Evolutionary conservation across 139 green algal species (phyloP).

Genomic region (Edaphochlamys debaryana): DNA sequence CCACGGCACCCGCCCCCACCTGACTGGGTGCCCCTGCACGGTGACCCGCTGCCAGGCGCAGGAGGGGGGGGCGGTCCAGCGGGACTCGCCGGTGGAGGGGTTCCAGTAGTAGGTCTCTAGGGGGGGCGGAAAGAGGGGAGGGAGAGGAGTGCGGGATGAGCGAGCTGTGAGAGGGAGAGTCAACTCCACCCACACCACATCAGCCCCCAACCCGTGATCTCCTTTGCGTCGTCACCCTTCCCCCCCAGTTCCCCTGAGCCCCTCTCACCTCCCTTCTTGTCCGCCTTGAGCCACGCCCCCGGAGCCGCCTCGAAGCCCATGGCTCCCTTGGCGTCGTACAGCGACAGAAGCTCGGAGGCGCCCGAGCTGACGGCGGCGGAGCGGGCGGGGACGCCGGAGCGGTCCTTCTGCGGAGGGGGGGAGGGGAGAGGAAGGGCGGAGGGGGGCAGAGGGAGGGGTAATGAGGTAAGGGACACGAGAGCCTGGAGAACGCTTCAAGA

Average conservation of each 20-base stretch:
- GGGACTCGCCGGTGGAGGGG: conserved; percentile 29
- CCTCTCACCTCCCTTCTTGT: conserved; percentile 31
- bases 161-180: too few relatives aligned
- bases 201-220: too few relatives aligned
- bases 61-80: conserved; percentile 48
- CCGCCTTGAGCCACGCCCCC: conserved; percentile 45
- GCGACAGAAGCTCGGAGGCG: conserved; percentile 1
- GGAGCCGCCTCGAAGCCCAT: conserved; percentile 52
- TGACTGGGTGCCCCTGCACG: conserved; percentile 36
- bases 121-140: not conserved
- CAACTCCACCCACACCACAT: too few relatives aligned
- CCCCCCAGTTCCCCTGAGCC: too few relatives aligned
- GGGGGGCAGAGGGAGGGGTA: too few relatives aligned
- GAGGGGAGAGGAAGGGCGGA: too few relatives aligned
- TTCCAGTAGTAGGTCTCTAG: conserved; percentile 52
- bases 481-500: too few relatives aligned
- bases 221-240: too few relatives aligned
- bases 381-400: not conserved
- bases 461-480: too few relatives aligned
- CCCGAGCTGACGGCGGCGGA: conserved; percentile 5
- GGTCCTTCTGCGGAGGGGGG: conserved; percentile 4
- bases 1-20: not conserved
- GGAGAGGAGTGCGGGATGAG: too few relatives aligned
- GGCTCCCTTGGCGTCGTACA: conserved; percentile 32
- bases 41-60: conserved; percentile 50